Percentiles rank a stretch among this genome's conserved stretches.
These are phyloP conservation scores for Phaeosphaeria sp. DNA, from an alignment of 2,329 filamentous ascomycete genomes.

Conservation along the genomic window DNA sequence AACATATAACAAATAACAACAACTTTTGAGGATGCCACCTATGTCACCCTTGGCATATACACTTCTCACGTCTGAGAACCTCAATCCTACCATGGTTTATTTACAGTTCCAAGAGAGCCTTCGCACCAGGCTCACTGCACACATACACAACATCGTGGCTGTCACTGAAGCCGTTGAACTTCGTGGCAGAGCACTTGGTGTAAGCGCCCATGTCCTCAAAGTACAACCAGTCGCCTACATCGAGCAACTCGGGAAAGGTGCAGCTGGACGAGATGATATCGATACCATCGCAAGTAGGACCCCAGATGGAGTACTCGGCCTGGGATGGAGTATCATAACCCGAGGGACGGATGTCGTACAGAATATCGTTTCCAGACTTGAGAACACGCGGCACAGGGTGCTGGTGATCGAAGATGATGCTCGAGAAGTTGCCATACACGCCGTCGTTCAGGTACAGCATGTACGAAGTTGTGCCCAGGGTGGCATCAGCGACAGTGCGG, in stretches of 20 bases:
- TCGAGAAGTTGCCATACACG: constrained; percentile 97
- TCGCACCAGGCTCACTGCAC: constrained; percentile 88
- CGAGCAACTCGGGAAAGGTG: constrained; percentile 75
- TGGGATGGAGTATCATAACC: constrained; percentile 56
- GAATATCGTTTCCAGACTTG: constrained; percentile 63
- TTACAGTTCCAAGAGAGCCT: constrained; percentile 65
- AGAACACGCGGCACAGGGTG: constrained; percentile 85
- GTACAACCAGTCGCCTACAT: constrained; percentile 97
- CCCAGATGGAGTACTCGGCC: constrained; percentile 95
- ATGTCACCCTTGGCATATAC: background rate
- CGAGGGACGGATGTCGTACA: constrained; percentile 56
- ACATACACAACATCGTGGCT: constrained; percentile 93
- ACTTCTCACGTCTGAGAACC: background rate
- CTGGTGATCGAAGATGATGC: constrained; percentile 99
- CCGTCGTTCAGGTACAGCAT: constrained; percentile 99
- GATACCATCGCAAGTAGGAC: constrained; percentile 96
- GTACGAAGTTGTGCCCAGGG: constrained; percentile 72
- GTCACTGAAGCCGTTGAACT: constrained; percentile 97
- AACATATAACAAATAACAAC: background rate
- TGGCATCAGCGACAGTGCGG: constrained; percentile 80
- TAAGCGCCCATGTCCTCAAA: constrained; percentile 99
- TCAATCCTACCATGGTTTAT: background rate
- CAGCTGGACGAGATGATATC: constrained; percentile 89
- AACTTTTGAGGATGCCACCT: background rate
- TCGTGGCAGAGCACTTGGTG: constrained; percentile 95